Conservation (phyloP, 1,284 basidiomycete species). For the Boletellus deceptivus region DNA sequence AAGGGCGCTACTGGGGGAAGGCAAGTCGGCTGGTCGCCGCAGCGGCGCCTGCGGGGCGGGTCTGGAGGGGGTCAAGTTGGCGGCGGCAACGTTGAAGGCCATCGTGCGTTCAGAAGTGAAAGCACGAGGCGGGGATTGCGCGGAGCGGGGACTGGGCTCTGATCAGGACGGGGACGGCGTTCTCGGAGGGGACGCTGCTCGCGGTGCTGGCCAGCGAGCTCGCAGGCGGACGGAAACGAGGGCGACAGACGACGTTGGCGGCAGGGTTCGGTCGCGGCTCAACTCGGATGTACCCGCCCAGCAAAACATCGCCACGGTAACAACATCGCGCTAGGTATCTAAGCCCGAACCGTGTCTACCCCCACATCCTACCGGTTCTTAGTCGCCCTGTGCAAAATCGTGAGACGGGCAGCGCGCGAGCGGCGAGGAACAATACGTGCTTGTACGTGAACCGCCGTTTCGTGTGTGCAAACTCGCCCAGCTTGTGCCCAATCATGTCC, state of each 20-base stretch:
- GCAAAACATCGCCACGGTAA: conserved; percentile 32
- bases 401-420: neutral
- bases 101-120: conserved; percentile 32
- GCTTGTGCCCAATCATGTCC: conserved; percentile 98
- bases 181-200: conserved; percentile 1
- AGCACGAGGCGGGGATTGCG: conserved; percentile 13
- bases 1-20: conserved; percentile 42
- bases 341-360: neutral
- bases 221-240: neutral
- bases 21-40: conserved; percentile 42
- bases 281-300: conserved; percentile 30
- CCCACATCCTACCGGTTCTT: conserved; percentile 24
- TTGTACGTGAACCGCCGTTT: conserved; percentile 77
- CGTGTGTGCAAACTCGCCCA: conserved; percentile 93
- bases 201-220: conserved; percentile 5
- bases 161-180: neutral
- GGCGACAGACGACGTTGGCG: conserved; percentile 1
- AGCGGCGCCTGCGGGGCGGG: conserved; percentile 68
- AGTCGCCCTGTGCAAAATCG: conserved; percentile 18
- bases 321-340: neutral
- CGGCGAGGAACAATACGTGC: conserved; percentile 42
- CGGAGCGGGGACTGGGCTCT: too few relatives aligned
- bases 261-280: conserved; percentile 13
- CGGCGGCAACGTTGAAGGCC: conserved; percentile 49
- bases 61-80: conserved; percentile 53